Base-by-base conservation (phyloP, 208 protist genomes). In the Wallacemonas sp. region DNA sequence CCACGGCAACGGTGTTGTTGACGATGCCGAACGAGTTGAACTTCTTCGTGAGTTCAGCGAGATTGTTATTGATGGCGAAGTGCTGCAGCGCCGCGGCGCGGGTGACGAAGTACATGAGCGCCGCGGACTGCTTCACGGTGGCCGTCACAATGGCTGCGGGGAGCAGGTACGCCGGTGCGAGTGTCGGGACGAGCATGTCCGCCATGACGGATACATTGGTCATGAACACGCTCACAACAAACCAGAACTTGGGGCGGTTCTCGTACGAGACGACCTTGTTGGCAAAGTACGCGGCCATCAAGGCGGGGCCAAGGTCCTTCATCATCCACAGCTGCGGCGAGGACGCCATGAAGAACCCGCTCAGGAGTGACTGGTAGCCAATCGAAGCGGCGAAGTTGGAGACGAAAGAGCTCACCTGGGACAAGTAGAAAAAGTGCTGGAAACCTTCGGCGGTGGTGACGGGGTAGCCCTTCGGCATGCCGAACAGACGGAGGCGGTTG, bases 181-280 rank as follows among this genome's bases (percentile, higher is more conserved):
- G 33, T 0, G 71, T 85, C 3, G 87, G 87, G 45, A 94, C 81
- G 9, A 89, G 68, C 87, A 94, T 94, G 55, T 94, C 87, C 3
- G 82, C 73, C 32, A 94, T 82, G 3, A 91, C 82, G 13, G 82
- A 85, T 0, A 85, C 63, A 65, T 94, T 91, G 55, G 76, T 87
- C 73, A 94, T 76, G 34, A 85, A 79, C 2, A 91, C 84, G 63
- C 79, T 88, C 37, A 94, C 74, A 13, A 85, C 72, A 71, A 94
- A 91, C 87, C 87, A 94, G 54, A 89, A 91, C 71, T 94, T 94
- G n/a, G 87, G 87, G n/a, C 87, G 74, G 52, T 85, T 89, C 72
- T 94, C 87, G 61, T 94, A 94, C 8, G 81, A 90, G 38, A 94
- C 73, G 26, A 94, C 81, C 34, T 73, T 72, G 70, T 94, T 94